Evolutionary conservation across 2,329 filamentous ascomycete species (phyloP), one percentile per base, ranked within the genome.

Genomic region (Colletotrichum cuscutae): DNA sequence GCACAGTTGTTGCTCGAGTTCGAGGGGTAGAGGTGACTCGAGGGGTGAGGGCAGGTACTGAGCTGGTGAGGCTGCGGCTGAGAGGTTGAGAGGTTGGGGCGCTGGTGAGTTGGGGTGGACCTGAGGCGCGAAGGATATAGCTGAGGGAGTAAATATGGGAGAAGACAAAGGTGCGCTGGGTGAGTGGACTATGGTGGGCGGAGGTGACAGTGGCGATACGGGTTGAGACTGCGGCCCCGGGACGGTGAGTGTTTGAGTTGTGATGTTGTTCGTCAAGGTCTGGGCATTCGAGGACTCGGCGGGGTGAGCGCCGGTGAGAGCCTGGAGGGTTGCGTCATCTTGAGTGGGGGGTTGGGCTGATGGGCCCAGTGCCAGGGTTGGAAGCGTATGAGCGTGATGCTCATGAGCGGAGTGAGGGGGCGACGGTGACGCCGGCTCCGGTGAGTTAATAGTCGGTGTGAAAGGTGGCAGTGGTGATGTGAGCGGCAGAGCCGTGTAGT

Each of bases 41-140:
- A 73, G 71, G 12, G 71, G 71, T n/a, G 71, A 73, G 46, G 71
- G 54, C 11, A 65, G 8, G n/a, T 73, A 65, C 35, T 70, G 71
- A 5, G 66, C 60, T 2, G 71, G 66, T 6, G 71, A 73, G 22
- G 66, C 46, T 19, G 66, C 71, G 8, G 66, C 66, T 0, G 66
- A 73, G 24, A 73, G 46, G 61, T 73, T 73, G 42, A 73, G 71
- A 26, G 71, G 56, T 6, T 73, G 71, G n/a, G 71, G 66, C 5
- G 62, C 57, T 2, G 71, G 71, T 12, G 71, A 73, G 28, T 73
- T 70, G 4, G 71, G 71, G 49, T 73, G 71, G 24, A 73, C 28
- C 53, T 73, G 71, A 56, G 71, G 71, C n/a, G 71, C 71, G 58
- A 73, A 73, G 7, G 71, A 73, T 22, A 73, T 73, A 35, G 71